Conservation (phyloP, 2,329 filamentous ascomycete genomes). For the Trichoderma citrinoviride region DNA sequence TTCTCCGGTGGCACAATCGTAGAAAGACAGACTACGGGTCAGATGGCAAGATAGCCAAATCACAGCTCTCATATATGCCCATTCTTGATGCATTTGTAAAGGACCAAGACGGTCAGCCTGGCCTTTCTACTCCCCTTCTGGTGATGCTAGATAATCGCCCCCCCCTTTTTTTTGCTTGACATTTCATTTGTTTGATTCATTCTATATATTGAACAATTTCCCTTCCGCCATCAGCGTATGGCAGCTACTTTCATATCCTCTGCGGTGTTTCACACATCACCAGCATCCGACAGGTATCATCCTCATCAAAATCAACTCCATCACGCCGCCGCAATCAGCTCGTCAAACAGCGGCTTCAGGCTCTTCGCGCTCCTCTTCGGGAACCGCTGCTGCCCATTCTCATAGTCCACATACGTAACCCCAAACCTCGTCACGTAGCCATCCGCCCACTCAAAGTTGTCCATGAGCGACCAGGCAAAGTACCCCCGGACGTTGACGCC, state of each 20-base stretch:
- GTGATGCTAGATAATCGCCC: too few relatives aligned
- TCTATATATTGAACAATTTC: too few relatives aligned
- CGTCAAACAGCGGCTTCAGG: slow-evolving; percentile 68
- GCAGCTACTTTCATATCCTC: too few relatives aligned
- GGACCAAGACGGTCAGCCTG: too few relatives aligned
- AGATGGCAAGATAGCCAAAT: background rate
- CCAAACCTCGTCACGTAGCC: slow-evolving; percentile 85
- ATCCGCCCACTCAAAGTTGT: slow-evolving; percentile 93
- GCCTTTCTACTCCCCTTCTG: too few relatives aligned
- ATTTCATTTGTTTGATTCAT: too few relatives aligned
- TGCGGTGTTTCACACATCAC: background rate
- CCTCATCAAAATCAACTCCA: background rate
- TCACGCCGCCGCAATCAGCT: slow-evolving; percentile 56
- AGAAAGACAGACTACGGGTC: too few relatives aligned
- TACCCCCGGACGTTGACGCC: slow-evolving; percentile 78
- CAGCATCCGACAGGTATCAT: background rate
- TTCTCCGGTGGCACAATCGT: background rate
- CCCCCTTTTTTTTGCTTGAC: too few relatives aligned
- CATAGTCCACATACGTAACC: slow-evolving; percentile 79
- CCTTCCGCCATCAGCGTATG: too few relatives aligned
- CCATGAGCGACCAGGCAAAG: slow-evolving; percentile 84
- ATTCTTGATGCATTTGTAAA: too few relatives aligned
- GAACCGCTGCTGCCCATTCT: slow-evolving; percentile 71
- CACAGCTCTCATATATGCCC: too few relatives aligned
- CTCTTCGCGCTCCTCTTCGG: slow-evolving; percentile 81